These are phyloP conservation scores for Wickerhamiella lipophila DNA, from an alignment of 805 yeast genomes.

Conservation along the genomic window DNA sequence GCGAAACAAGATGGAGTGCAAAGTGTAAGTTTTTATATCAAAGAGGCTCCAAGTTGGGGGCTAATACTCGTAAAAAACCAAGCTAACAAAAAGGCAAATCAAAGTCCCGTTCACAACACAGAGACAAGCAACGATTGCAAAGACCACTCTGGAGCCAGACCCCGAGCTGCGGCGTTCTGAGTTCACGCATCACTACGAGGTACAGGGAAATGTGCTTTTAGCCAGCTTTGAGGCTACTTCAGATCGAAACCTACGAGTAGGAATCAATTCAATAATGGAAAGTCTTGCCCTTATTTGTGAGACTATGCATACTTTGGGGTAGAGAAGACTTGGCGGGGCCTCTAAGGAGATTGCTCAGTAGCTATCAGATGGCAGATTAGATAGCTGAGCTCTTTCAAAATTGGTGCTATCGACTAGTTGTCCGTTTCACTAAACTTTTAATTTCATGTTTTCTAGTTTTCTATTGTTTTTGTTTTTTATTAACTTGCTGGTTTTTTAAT, in stretches of 20 bases:
- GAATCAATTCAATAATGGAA: slow-evolving; percentile 69
- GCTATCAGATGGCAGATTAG: too few relatives aligned
- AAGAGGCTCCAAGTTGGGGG: background rate
- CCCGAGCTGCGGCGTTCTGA: slow-evolving; percentile 68
- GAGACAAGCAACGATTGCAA: slow-evolving; percentile 53
- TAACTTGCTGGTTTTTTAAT: too few relatives aligned
- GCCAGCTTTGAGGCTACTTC: slow-evolving; percentile 26
- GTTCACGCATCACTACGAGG: slow-evolving; percentile 37
- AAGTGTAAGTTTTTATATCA: background rate
- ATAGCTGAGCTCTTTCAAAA: too few relatives aligned
- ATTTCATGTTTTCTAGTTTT: too few relatives aligned
- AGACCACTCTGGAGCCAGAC: slow-evolving; percentile 54
- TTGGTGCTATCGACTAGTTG: too few relatives aligned
- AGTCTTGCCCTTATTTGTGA: slow-evolving; percentile 65
- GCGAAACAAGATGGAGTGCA: background rate
- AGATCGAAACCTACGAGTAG: slow-evolving; percentile 70
- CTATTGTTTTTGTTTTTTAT: too few relatives aligned
- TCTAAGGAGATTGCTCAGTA: too few relatives aligned
- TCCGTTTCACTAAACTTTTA: too few relatives aligned
- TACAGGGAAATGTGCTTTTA: slow-evolving; percentile 25
- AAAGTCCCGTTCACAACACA: slow-evolving; percentile 48
- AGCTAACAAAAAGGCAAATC: slow-evolving; percentile 8
- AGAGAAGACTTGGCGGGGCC: too few relatives aligned
- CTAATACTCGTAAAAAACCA: background rate
- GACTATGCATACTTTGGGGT: slow-evolving; percentile 42